These are phyloP conservation scores for Fraxinus americana DNA, from an alignment of 257 asterid species.

Conservation along the genomic window DNA sequence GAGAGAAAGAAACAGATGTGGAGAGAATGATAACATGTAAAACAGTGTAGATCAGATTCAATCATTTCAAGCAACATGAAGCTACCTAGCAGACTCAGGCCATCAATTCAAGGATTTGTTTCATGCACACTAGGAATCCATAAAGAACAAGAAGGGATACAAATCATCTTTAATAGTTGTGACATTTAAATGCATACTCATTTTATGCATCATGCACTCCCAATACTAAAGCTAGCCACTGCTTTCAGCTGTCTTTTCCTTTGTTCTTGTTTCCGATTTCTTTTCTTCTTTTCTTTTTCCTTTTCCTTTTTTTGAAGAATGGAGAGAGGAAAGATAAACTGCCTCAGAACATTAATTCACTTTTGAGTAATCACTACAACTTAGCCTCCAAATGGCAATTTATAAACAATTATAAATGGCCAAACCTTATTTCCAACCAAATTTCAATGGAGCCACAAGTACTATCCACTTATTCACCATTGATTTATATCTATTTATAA, in stretches of 20 bases:
- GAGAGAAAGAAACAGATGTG: neutral
- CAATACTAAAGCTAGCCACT: neutral
- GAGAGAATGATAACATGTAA: neutral
- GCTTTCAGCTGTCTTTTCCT: neutral
- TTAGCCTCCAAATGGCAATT: neutral
- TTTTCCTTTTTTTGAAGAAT: neutral
- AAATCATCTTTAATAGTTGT: neutral
- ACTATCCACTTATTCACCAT: no score
- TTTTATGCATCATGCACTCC: neutral
- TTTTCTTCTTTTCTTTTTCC: neutral
- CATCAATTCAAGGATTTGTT: neutral
- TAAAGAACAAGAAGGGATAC: neutral
- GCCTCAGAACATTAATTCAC: neutral
- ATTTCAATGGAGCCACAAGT: no score
- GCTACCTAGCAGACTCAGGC: neutral
- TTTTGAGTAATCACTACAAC: neutral
- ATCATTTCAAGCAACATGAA: neutral
- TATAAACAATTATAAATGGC: no score
- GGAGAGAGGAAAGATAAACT: neutral
- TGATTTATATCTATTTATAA: no score
- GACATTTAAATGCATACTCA: neutral
- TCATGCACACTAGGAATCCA: neutral
- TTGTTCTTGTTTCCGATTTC: neutral
- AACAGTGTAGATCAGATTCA: neutral
- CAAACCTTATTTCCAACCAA: no score